Evolutionary conservation across 306 rosid species (phyloP).

Genomic region (Casuarina glauca): DNA sequence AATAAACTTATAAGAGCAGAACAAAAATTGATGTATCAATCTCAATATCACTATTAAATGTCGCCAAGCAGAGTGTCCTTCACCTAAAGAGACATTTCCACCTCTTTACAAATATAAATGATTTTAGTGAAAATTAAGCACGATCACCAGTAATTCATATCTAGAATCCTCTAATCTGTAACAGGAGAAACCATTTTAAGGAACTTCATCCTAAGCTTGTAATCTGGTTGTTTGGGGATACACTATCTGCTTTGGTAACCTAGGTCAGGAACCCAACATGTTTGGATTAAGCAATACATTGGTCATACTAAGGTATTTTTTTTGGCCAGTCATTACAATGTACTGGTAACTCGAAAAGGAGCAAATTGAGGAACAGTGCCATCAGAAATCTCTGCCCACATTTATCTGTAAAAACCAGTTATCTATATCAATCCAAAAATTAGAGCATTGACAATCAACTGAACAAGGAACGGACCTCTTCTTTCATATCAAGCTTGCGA

Average conservation of each 20-base stretch:
- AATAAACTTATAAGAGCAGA: not conserved
- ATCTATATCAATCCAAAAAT: constrained; percentile 8
- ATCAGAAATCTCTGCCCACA: not conserved
- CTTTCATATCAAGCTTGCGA: constrained; percentile 87
- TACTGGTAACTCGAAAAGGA: not conserved
- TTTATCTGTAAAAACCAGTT: constrained; percentile 1
- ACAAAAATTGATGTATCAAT: not conserved
- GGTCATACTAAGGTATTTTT: not conserved
- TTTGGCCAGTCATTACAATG: not conserved
- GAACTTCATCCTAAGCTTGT: not conserved
- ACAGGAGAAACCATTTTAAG: not conserved
- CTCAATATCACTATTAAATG: not conserved
- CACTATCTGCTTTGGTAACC: not conserved
- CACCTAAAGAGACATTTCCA: not conserved
- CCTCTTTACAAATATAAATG: not conserved
- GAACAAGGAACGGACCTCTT: constrained; percentile 67
- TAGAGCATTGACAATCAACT: constrained; percentile 27
- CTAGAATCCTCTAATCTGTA: not conserved
- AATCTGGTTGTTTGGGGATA: not conserved
- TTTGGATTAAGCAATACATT: not conserved
- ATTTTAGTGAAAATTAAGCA: not conserved
- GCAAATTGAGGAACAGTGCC: not conserved
- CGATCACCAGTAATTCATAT: not conserved
- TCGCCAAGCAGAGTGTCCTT: not conserved
- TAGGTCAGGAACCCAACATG: not conserved